A percentile compares a stretch with the other conserved stretches of the same genome.
Conservation (phyloP, 2,329 filamentous ascomycete genomes). For the Mycosphaerelloides madeirae region DNA sequence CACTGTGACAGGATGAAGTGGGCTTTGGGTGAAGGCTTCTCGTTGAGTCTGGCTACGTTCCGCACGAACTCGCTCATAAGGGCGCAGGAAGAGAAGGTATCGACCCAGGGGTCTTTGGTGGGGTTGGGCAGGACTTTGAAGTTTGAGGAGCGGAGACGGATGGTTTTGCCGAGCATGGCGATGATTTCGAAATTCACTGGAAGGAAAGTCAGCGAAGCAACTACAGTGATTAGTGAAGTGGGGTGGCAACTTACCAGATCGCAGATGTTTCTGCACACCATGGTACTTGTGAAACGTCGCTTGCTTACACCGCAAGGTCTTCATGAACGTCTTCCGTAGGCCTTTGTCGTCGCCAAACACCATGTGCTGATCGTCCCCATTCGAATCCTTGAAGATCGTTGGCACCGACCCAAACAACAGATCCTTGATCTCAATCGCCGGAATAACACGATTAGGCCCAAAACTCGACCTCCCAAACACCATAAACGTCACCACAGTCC, state of each 20-base stretch:
- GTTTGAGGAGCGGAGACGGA: constrained; percentile 9
- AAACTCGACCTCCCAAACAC: constrained; percentile 4
- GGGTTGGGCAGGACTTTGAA: constrained; percentile 12
- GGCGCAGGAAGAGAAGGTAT: constrained; percentile 7
- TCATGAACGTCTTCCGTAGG: constrained; percentile 4
- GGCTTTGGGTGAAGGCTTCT: background rate
- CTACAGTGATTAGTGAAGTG: too few species aligned
- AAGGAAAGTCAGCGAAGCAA: background rate
- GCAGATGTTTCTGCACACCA: background rate
- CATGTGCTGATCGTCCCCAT: background rate
- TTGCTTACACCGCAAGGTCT: constrained; percentile 6
- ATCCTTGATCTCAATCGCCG: constrained; percentile 6
- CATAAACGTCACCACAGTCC: constrained; percentile 6
- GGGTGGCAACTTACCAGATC: constrained; percentile 4
- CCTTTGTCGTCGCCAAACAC: constrained; percentile 4
- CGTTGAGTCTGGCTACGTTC: constrained; percentile 2
- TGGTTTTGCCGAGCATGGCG: constrained; percentile 10
- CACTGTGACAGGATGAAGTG: constrained; percentile 4
- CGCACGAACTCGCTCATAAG: constrained; percentile 7
- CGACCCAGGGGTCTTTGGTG: constrained; percentile 8
- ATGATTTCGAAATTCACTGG: constrained; percentile 10
- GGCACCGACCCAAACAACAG: constrained; percentile 8
- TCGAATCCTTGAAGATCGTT: constrained; percentile 5
- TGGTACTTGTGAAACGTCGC: background rate
- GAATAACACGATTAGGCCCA: constrained; percentile 4